These are phyloP conservation scores for Ampelomyces quisqualis DNA, from an alignment of 2,329 filamentous ascomycete genomes.

Conservation along the genomic window DNA sequence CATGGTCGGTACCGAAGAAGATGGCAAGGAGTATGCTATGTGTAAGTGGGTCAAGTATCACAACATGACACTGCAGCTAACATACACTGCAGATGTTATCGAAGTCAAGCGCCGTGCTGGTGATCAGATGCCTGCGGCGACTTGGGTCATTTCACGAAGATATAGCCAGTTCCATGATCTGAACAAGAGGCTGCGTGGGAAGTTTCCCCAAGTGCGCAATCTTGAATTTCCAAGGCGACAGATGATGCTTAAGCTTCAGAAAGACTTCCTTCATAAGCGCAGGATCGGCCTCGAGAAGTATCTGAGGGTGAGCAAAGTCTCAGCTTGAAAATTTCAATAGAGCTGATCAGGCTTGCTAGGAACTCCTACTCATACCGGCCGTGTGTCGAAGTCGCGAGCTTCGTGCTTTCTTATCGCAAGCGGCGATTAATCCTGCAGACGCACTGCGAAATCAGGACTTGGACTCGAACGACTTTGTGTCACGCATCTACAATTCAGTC, in stretches of 20 bases:
- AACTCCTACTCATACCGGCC: conserved; percentile 81
- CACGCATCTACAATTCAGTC: conserved; percentile 92
- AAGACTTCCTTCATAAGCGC: conserved; percentile 90
- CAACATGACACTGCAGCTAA: conserved; percentile 5
- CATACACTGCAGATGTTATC: conserved; percentile 62
- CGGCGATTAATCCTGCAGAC: conserved; percentile 71
- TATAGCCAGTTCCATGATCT: conserved; percentile 98
- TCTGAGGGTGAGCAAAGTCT: conserved; percentile 48
- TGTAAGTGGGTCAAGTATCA: conserved; percentile 62
- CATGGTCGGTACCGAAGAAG: conserved; percentile 86
- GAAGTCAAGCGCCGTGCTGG: conserved; percentile 89
- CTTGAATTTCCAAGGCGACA: conserved; percentile 90
- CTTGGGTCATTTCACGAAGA: conserved; percentile 86
- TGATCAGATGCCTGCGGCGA: conserved; percentile 94
- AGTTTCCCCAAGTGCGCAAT: conserved; percentile 83
- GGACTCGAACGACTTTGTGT: conserved; percentile 76
- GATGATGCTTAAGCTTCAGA: conserved; percentile 94
- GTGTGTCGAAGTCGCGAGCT: conserved; percentile 93
- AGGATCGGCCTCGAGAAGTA: conserved; percentile 82
- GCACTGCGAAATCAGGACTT: conserved; percentile 61
- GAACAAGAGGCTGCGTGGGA: conserved; percentile 80
- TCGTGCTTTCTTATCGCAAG: conserved; percentile 84
- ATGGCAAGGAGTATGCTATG: conserved; percentile 88
- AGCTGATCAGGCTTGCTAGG: too few relatives aligned
- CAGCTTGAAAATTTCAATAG: not conserved